These are phyloP conservation scores for Porodaedalea pini DNA, from an alignment of 1,284 basidiomycete species.

Conservation along the genomic window DNA sequence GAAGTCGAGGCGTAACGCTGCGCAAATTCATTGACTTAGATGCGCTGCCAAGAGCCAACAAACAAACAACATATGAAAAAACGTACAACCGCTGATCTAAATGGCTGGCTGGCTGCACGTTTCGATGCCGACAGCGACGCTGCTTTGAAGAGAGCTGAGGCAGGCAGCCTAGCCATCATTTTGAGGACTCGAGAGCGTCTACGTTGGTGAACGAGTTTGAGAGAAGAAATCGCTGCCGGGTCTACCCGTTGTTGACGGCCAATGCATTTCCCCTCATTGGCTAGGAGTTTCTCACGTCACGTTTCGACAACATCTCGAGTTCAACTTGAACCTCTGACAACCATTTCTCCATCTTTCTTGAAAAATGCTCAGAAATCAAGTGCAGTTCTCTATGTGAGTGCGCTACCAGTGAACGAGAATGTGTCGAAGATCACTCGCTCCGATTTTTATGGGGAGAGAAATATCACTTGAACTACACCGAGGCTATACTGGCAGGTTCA, in stretches of 20 bases:
- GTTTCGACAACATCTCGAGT: not conserved
- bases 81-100: conserved; percentile 14
- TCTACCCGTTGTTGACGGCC: not conserved
- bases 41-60: not conserved
- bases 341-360: too few species aligned
- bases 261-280: conserved; percentile 9
- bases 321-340: too few species aligned
- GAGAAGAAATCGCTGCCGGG: conserved; percentile 16
- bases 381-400: too few species aligned
- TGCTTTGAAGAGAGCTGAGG: conserved; percentile 19
- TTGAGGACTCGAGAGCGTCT: conserved; percentile 10
- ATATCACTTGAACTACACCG: too few species aligned
- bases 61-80: not conserved
- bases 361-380: too few species aligned
- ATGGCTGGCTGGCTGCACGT: conserved; percentile 19
- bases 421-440: too few species aligned
- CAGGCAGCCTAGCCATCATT: conserved; percentile 23
- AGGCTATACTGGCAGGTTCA: too few species aligned
- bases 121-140: conserved; percentile 15
- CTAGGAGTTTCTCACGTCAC: not conserved
- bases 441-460: too few species aligned
- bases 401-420: too few species aligned
- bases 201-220: conserved; percentile 6
- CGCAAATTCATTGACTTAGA: not conserved
- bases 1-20: conserved; percentile 19